Conservation (phyloP, 2,329 filamentous ascomycete genomes). For the Diaporthe helianthi region DNA sequence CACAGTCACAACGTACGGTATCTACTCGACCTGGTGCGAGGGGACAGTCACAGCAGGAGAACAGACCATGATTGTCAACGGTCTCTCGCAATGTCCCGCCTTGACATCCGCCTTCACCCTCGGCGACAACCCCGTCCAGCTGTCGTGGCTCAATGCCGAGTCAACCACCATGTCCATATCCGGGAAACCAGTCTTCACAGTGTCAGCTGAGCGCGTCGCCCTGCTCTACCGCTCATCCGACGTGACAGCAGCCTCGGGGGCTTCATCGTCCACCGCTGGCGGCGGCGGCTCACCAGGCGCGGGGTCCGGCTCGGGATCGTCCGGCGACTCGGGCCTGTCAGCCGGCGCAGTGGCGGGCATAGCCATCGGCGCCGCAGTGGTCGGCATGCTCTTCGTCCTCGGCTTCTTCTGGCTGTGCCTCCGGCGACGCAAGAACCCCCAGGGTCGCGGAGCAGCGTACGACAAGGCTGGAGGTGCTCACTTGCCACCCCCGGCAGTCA, state of each 20-base stretch:
- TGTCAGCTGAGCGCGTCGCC: conserved; percentile 24
- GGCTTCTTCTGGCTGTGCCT: conserved; percentile 25
- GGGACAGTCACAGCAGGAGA: conserved; percentile 24
- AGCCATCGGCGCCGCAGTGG: conserved; percentile 26
- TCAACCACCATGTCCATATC: conserved; percentile 16
- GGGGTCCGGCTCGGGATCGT: background rate
- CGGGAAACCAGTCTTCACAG: conserved; percentile 20
- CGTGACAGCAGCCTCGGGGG: background rate
- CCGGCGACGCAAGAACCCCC: background rate
- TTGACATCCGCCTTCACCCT: conserved; percentile 27
- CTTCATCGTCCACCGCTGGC: background rate
- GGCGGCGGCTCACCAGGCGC: background rate
- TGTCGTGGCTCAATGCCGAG: conserved; percentile 24
- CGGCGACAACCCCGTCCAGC: conserved; percentile 14
- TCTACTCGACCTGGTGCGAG: conserved; percentile 33
- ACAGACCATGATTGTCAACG: conserved; percentile 28
- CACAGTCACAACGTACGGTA: conserved; percentile 25
- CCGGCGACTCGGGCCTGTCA: conserved; percentile 3
- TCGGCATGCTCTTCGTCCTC: background rate
- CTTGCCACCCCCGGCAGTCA: background rate
- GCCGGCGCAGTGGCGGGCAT: conserved; percentile 28
- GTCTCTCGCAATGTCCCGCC: conserved; percentile 30
- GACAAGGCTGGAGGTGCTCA: too few species aligned
- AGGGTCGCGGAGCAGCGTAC: background rate
- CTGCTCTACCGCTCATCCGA: conserved; percentile 28